phyloP scores from a whole-genome alignment of 2,329 filamentous ascomycete species.

The Magnaporthiopsis rhizophila region DNA sequence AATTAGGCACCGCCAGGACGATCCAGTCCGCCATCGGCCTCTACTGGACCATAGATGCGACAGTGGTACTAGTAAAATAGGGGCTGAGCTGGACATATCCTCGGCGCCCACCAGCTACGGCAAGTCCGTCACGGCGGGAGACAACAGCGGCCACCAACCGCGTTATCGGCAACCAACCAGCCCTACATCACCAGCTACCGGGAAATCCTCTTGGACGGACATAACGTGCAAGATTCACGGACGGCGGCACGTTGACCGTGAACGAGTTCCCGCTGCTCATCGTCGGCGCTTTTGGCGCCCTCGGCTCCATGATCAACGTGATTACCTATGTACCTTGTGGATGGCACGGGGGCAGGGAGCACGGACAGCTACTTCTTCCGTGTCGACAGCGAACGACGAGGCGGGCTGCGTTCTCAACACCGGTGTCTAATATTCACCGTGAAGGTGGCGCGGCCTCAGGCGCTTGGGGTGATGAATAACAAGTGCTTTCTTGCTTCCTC shows the following conservation, averaged over 20 bases:
- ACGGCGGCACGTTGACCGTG: conserved; percentile 8
- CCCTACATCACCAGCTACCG: conserved; percentile 7
- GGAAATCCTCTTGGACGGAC: conserved; percentile 8
- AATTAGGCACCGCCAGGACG: neutral
- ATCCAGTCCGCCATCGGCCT: conserved; percentile 8
- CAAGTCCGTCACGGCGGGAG: conserved; percentile 4
- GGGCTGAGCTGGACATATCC: conserved; percentile 8
- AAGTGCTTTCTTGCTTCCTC: too few relatives aligned
- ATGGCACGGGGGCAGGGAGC: neutral
- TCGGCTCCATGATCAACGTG: conserved; percentile 10
- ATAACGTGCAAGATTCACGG: neutral
- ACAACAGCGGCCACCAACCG: neutral
- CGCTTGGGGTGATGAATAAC: too few relatives aligned
- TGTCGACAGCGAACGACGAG: neutral
- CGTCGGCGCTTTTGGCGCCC: conserved; percentile 7
- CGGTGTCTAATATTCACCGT: neutral
- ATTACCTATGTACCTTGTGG: neutral
- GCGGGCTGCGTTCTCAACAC: neutral
- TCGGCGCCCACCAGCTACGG: conserved; percentile 10
- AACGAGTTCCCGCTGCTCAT: conserved; percentile 4
- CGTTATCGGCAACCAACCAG: conserved; percentile 5
- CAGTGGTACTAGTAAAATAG: too few relatives aligned
- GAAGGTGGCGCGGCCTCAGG: neutral
- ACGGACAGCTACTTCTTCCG: neutral
- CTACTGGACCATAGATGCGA: too few relatives aligned